Evolutionary conservation across 768 basidiomycete genomes (phyloP).

Genomic region (Hypholoma fasciculare): DNA sequence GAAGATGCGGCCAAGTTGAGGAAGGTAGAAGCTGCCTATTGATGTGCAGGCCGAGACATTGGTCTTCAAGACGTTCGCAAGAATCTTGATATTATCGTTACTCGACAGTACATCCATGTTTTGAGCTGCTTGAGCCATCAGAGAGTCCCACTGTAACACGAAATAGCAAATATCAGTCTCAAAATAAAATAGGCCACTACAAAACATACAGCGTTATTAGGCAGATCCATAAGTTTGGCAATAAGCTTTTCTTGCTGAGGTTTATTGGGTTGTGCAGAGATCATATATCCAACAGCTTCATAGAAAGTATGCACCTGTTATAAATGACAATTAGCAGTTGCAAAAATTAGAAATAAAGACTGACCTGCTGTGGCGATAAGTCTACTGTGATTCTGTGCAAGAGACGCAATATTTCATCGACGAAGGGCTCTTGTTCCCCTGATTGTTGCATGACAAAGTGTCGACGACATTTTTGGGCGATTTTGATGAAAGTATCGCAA

Average conservation of each 20-base stretch:
- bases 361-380: slow-evolving; percentile 83
- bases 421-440: slow-evolving; percentile 95
- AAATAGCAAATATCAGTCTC: slow-evolving; percentile 2
- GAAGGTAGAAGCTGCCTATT: slow-evolving; percentile 95
- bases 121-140: slow-evolving; percentile 94
- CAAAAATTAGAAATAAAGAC: slow-evolving; percentile 5
- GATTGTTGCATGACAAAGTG: slow-evolving; percentile 99
- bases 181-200: not conserved
- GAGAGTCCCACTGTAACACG: slow-evolving; percentile 80
- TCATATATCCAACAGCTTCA: slow-evolving; percentile 99
- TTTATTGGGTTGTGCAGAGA: slow-evolving; percentile 97
- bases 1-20: slow-evolving; percentile 96
- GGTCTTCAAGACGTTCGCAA: slow-evolving; percentile 96
- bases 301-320: slow-evolving; percentile 92
- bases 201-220: slow-evolving; percentile 85
- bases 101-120: slow-evolving; percentile 91
- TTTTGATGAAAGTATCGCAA: slow-evolving; percentile 99
- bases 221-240: slow-evolving; percentile 92
- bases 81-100: slow-evolving; percentile 93
- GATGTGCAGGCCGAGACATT: slow-evolving; percentile 98
- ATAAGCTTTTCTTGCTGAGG: slow-evolving; percentile 95
- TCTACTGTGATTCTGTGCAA: slow-evolving; percentile 95
- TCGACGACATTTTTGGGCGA: slow-evolving; percentile 96
- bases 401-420: slow-evolving; percentile 92
- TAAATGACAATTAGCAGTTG: not conserved